Conservation (phyloP, 768 basidiomycete species). For the Trametes sanguinea region DNA sequence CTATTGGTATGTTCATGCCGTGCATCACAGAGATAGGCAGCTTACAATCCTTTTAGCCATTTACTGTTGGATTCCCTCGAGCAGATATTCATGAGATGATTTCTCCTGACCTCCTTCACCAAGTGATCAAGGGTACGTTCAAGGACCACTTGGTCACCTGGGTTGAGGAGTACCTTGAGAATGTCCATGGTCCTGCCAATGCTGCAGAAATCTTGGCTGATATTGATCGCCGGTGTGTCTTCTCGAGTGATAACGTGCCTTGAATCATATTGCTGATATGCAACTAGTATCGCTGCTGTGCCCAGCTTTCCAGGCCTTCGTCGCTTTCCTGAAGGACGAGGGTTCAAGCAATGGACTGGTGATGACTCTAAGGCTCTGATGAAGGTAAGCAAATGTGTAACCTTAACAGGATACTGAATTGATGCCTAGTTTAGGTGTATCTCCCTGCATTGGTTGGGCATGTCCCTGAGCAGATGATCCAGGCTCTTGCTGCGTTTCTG, state of each 20-base stretch:
- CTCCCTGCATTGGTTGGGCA: constrained; percentile 27
- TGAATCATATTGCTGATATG: no score
- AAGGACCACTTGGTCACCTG: constrained; percentile 30
- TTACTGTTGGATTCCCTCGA: background rate
- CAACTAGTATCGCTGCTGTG: constrained; percentile 13
- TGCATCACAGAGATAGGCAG: no score
- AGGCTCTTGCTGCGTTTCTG: no score
- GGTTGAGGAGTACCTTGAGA: constrained; percentile 23
- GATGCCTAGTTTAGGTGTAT: no score
- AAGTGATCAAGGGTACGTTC: constrained; percentile 30
- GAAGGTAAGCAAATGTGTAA: no score
- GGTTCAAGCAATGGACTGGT: constrained; percentile 33
- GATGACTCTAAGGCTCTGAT: constrained; percentile 33
- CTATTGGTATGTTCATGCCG: background rate
- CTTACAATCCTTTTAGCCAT: no score
- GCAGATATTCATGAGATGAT: constrained; percentile 28
- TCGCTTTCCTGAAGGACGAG: constrained; percentile 26
- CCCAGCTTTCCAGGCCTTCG: constrained; percentile 26
- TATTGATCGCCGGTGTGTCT: constrained; percentile 19
- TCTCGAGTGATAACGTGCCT: background rate
- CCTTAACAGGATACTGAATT: no score
- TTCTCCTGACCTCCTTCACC: constrained; percentile 26
- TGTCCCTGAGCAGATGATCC: no score
- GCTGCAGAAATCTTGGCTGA: constrained; percentile 17
- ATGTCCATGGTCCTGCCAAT: constrained; percentile 2